A percentile compares a stretch with the other conserved stretches of the same genome.
Evolutionary conservation across 225 moss, liverwort and hornwort genomes (phyloP).

Genomic region (Thuidium tamariscinum): DNA sequence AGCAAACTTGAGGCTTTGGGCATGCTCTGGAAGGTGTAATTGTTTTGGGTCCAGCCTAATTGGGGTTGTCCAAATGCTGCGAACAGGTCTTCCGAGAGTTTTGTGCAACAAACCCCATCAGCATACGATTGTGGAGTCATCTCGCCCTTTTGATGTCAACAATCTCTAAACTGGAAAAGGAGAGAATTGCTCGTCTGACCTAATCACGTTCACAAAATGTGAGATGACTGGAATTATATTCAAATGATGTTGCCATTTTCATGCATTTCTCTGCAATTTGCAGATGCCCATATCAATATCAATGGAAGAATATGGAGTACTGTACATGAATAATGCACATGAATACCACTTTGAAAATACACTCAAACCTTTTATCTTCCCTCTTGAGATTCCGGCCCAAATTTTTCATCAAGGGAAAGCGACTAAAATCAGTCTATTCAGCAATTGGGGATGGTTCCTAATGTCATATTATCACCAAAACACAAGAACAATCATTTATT

Average conservation of each 20-base stretch:
- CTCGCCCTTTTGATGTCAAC: constrained; percentile 25
- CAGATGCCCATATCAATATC: not conserved
- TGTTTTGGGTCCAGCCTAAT: not conserved
- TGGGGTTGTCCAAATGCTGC: not conserved
- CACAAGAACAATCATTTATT: not conserved
- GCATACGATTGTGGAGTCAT: constrained; percentile 52
- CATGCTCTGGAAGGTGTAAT: not conserved
- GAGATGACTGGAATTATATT: no score
- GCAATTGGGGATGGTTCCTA: not conserved
- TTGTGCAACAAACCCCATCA: constrained; percentile 49
- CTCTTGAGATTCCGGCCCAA: not conserved
- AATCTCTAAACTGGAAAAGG: constrained; percentile 11
- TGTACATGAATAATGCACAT: not conserved
- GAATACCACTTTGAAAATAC: not conserved
- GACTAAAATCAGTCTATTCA: not conserved
- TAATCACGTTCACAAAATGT: not conserved
- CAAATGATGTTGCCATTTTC: no score
- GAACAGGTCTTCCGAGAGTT: not conserved
- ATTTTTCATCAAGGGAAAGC: not conserved
- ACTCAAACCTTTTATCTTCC: not conserved
- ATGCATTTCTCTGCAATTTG: no score
- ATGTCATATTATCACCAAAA: not conserved
- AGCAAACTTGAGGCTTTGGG: not conserved
- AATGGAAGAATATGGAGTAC: not conserved
- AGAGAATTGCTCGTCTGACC: not conserved